Base-by-base conservation (phyloP, 257 asterid species). In the Parsonsia alboflavescens region DNA sequence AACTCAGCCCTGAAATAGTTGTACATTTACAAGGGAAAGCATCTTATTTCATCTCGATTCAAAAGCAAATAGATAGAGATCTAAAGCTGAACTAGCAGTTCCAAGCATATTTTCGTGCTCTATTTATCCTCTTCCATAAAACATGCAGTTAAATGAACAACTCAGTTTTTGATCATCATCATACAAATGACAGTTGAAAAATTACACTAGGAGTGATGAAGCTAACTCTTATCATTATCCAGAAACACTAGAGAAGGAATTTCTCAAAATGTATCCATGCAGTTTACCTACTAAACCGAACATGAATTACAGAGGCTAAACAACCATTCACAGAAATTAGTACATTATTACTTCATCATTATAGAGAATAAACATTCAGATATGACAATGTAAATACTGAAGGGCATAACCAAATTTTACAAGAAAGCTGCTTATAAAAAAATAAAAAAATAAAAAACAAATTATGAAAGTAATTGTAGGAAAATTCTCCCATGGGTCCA, bases 1-100 rank as follows among this genome's bases (percentile, higher is more conserved):
- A 53, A 75, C 71, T 71, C 72, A 68, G 83, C 74, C 82, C 94
- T 89, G 84, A 41, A 76, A 59, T 76, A 67, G 65, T 71, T 46
- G 71, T 57, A 62, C 68, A 21, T 1, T 36, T 16, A 39, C 24
- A 69, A 61, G n/a, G 69, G 2, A 59, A 67, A 57, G 1, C 68
- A 73, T 57, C 49, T 39, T 24, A 68, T 66, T 73, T n/a, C 22
- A 4, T 21, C 52, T 5, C 21, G 15, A n/a, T 64, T 45, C 21
- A 36, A 10, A 6, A 70, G 44, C 15, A 28, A 30, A 22, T 7
- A 13, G 16, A 33, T 28, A 16, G 0, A 0, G 9, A 57, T 9
- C 65, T 24, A 28, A 59, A 59, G 8, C 3, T 6, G 21, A 61
- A 61, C 21, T 6, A 6, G 4, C 16, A 28, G 44, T 12, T 61